A percentile compares a stretch with the other conserved stretches of the same genome.
phyloP scores from a whole-genome alignment of 2,329 filamentous ascomycete genomes.

The Epichloe sibirici region DNA sequence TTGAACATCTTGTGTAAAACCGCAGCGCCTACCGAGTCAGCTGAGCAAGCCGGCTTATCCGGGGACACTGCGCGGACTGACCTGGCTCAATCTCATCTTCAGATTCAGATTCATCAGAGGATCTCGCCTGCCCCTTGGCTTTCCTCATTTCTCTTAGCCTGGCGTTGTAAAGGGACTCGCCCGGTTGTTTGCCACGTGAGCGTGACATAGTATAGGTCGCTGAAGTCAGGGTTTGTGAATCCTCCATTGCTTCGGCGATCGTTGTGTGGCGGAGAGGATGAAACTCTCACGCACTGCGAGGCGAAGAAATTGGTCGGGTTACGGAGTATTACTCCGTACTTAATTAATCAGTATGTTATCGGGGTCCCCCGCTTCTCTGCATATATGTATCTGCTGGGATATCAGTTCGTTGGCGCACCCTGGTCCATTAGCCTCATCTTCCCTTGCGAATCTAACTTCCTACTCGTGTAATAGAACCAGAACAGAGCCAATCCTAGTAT shows the following conservation, averaged over 20 bases:
- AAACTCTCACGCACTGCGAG: too few species aligned
- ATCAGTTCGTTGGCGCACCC: too few species aligned
- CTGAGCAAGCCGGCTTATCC: background rate
- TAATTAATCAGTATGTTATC: too few species aligned
- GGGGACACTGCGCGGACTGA: slow-evolving; percentile 2
- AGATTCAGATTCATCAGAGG: slow-evolving; percentile 13
- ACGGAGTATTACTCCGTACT: too few species aligned
- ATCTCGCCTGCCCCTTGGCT: slow-evolving; percentile 10
- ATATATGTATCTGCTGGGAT: too few species aligned
- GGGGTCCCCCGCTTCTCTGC: too few species aligned
- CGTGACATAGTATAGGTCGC: slow-evolving; percentile 8
- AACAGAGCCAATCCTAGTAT: too few species aligned
- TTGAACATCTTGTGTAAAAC: slow-evolving; percentile 12
- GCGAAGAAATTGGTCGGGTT: too few species aligned
- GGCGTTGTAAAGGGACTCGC: slow-evolving; percentile 8
- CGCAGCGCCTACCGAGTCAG: slow-evolving; percentile 9
- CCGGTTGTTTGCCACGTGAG: slow-evolving; percentile 9
- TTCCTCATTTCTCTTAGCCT: slow-evolving; percentile 10
- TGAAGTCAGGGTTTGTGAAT: background rate
- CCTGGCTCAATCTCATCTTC: slow-evolving; percentile 14
- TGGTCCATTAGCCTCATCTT: too few species aligned
- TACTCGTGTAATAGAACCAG: too few species aligned
- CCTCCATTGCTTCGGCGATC: background rate
- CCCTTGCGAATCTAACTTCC: too few species aligned
- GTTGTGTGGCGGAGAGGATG: too few species aligned